These are phyloP conservation scores for Chlorella sp. DNA, from an alignment of 139 green algal genomes.

Conservation along the genomic window DNA sequence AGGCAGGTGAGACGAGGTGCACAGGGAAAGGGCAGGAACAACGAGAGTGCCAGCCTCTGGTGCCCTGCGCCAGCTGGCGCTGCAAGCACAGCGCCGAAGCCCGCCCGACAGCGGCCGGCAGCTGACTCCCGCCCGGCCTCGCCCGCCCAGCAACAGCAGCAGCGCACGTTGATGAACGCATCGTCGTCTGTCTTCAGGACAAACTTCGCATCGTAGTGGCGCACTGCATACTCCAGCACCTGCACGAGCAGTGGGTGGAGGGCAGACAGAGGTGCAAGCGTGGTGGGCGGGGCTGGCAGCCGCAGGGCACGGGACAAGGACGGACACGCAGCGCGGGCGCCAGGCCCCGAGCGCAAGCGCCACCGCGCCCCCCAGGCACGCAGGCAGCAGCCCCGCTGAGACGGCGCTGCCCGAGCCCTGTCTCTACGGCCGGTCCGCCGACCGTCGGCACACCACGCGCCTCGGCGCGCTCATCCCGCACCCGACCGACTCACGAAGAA, in stretches of 20 bases:
- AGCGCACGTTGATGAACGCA: slow-evolving; percentile 56
- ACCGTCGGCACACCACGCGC: too few species aligned
- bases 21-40: background rate
- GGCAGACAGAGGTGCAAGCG: background rate
- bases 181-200: slow-evolving; percentile 66
- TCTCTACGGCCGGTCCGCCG: too few species aligned
- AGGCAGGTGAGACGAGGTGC: background rate
- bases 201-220: slow-evolving; percentile 47
- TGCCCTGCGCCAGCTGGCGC: background rate
- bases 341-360: too few species aligned
- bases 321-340: too few species aligned
- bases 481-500: slow-evolving; percentile 34
- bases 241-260: background rate
- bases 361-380: too few species aligned
- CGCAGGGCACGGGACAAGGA: too few species aligned
- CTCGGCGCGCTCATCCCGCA: too few species aligned
- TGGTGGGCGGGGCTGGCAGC: too few species aligned
- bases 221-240: slow-evolving; percentile 49
- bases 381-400: too few species aligned
- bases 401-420: too few species aligned
- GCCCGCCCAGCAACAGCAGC: too few species aligned
- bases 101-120: background rate
- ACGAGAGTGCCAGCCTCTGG: background rate
- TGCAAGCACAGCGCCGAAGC: background rate
- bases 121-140: background rate